These are phyloP conservation scores for Novymonas esmeraldas DNA, from an alignment of 208 protist genomes.

Conservation along the genomic window DNA sequence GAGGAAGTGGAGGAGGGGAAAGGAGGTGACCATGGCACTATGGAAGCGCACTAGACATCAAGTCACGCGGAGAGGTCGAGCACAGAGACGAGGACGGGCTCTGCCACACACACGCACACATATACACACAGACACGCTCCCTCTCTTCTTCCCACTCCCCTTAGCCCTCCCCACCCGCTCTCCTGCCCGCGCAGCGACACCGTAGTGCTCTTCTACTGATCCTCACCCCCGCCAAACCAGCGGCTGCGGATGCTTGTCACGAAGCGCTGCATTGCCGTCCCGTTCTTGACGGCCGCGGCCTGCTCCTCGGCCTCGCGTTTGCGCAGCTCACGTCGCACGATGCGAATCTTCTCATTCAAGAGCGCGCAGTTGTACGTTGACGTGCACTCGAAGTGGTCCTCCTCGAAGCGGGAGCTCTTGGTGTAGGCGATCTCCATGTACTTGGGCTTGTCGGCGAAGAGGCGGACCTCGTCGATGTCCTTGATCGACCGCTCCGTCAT, in stretches of 20 bases:
- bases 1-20: neutral
- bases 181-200: too few relatives aligned
- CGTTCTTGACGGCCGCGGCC: slow-evolving; percentile 22
- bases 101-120: neutral
- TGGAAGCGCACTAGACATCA: neutral
- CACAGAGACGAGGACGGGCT: too few relatives aligned
- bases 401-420: slow-evolving; percentile 65
- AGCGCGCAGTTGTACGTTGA: slow-evolving; percentile 82
- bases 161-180: too few relatives aligned
- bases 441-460: slow-evolving; percentile 70
- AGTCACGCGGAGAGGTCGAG: too few relatives aligned
- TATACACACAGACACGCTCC: neutral
- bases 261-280: slow-evolving; percentile 39
- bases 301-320: slow-evolving; percentile 65
- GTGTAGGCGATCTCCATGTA: slow-evolving; percentile 87
- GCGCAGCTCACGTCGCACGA: slow-evolving; percentile 72
- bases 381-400: slow-evolving; percentile 85
- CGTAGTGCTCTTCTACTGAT: too few relatives aligned
- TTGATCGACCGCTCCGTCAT: slow-evolving; percentile 71
- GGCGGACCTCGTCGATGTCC: slow-evolving; percentile 76
- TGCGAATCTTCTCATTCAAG: slow-evolving; percentile 83
- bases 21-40: neutral
- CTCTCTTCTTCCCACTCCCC: too few relatives aligned
- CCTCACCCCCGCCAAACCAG: slow-evolving; percentile 34
- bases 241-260: slow-evolving; percentile 25